Percentiles rank a stretch among this genome's conserved stretches.
These are phyloP conservation scores for Carpinus viminea DNA, from an alignment of 306 rosid species.

Conservation along the genomic window DNA sequence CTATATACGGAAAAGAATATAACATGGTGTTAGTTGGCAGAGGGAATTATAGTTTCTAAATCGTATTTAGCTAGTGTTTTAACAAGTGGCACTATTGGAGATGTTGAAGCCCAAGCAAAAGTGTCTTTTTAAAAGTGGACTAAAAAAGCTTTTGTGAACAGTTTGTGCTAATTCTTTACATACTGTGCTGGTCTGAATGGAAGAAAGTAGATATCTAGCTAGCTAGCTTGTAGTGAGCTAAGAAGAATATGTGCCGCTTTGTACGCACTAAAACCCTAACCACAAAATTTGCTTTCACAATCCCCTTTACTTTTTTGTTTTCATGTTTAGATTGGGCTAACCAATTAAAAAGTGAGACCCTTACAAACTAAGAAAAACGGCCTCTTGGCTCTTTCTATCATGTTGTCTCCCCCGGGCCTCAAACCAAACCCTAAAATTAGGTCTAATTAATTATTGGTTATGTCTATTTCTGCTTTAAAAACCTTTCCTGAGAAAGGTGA, in stretches of 20 bases:
- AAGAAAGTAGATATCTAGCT: background rate
- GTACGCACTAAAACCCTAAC: constrained; percentile 38
- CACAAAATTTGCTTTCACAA: constrained; percentile 34
- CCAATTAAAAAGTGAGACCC: constrained; percentile 20
- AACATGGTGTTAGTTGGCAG: background rate
- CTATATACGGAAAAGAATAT: too few species aligned
- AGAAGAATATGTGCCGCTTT: constrained; percentile 54
- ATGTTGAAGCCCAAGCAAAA: background rate
- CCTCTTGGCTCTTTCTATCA: background rate
- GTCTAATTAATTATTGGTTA: background rate
- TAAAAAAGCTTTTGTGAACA: background rate
- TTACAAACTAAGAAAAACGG: constrained; percentile 5
- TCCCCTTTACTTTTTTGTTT: constrained; percentile 23
- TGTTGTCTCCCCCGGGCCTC: background rate
- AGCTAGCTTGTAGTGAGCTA: constrained; percentile 15
- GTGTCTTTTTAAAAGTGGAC: background rate
- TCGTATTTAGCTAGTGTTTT: background rate
- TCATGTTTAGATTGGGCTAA: constrained; percentile 42
- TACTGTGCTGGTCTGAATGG: background rate
- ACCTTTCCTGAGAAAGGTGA: constrained; percentile 13
- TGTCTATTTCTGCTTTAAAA: background rate
- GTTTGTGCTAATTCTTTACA: too few species aligned
- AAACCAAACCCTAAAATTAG: background rate
- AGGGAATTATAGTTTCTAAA: background rate
- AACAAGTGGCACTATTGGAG: background rate